Evolutionary conservation across 2,329 filamentous ascomycete genomes (phyloP), one percentile per base, ranked within the genome.

Genomic region (Colletotrichum scovillei): DNA sequence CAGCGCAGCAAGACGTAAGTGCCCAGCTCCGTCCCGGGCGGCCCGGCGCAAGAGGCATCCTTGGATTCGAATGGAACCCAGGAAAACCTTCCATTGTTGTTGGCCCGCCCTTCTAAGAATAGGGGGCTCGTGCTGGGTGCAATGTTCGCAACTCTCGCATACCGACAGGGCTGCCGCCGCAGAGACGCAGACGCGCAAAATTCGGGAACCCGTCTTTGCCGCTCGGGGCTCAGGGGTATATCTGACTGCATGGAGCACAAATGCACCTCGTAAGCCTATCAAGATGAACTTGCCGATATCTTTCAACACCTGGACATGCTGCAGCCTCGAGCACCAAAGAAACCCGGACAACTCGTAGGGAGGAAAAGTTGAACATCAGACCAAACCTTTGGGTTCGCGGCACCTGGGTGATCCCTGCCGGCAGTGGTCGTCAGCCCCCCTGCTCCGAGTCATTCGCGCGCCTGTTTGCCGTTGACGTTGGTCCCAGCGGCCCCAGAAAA

Each of bases 401-500:
- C 56, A 12, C 28, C 70, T 70, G 60, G 71, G 62, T 38, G 19
- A 62, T 38, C 67, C 71, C 56, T 73, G 67, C 28, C 46, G 49
- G 35, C 11, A 2, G 5, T 42, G 63, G 32, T 28, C 52, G 63
- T 56, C 63, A 65, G 32, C 52, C 32, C 49, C 62, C 14, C 35
- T 22, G 9, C 63, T 52, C 63, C 71, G 71, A 73, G 71, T 73
- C 71, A 73, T 42, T 64, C 22, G 49, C 12, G n/a, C 32, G 4
- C n/a, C 32, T 19, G 32, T 38, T 28, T 26, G 32, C 26, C 55
- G 32, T 53, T 52, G 56, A 42, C 19, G 62, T 65, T 65, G 53
- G 55, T 9, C 56, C 42, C 42, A 22, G 28, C 46, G 56, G 56
- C 32, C 67, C 60, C 62, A 35, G 35, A 73, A 59, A 70, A 65